These are phyloP conservation scores for Juncus inflexus DNA, from an alignment of 176 grass and related monocot species.

Conservation along the genomic window DNA sequence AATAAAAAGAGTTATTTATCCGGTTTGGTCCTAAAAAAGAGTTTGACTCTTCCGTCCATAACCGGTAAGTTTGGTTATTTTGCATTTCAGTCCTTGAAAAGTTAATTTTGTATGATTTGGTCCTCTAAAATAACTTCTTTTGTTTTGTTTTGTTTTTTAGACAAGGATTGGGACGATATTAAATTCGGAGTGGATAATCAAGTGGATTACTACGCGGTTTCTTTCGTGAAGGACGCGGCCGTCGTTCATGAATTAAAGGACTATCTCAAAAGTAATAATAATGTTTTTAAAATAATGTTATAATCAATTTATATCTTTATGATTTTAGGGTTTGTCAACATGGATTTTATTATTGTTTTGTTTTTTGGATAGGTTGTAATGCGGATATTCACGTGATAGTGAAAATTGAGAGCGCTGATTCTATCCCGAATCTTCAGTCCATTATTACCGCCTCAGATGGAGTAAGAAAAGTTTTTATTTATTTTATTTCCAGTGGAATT, in stretches of 20 bases:
- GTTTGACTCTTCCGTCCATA: slow-evolving; percentile 92
- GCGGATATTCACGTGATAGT: slow-evolving; percentile 94
- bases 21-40: slow-evolving; percentile 33
- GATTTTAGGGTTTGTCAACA: background rate
- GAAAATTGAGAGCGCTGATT: slow-evolving; percentile 99
- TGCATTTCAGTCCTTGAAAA: slow-evolving; percentile 11
- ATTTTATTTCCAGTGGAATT: too few relatives aligned
- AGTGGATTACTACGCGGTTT: slow-evolving; percentile 98
- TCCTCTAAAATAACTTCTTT: slow-evolving; percentile 5
- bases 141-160: slow-evolving; percentile 41
- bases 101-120: background rate
- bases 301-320: background rate
- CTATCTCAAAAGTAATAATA: slow-evolving; percentile 78
- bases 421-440: slow-evolving; percentile 90
- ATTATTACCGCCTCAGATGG: slow-evolving; percentile 98
- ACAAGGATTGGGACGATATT: slow-evolving; percentile 99
- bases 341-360: background rate
- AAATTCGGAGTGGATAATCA: slow-evolving; percentile 98
- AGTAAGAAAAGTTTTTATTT: slow-evolving; percentile 34
- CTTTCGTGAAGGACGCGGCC: slow-evolving; percentile 98
- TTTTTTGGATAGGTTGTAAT: slow-evolving; percentile 48
- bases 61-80: background rate
- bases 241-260: slow-evolving; percentile 96
- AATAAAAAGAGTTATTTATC: too few relatives aligned
- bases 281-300: background rate